Percentiles rank a stretch among this genome's conserved stretches.
Evolutionary conservation across 1,284 basidiomycete species (phyloP).

Genomic region (Tylopilus orsonianus): DNA sequence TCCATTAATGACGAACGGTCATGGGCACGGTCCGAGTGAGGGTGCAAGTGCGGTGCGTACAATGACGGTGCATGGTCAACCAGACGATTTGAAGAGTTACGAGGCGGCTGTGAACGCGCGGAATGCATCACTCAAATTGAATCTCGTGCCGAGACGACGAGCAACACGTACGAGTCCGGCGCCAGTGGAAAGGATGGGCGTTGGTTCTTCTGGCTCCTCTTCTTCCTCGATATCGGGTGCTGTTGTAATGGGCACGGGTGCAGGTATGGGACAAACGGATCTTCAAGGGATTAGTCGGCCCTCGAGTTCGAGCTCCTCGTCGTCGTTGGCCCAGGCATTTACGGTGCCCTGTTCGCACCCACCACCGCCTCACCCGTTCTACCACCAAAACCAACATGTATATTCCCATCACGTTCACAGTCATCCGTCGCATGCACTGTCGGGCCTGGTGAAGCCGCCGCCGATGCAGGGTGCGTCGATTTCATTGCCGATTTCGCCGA

Average conservation of each 20-base stretch:
- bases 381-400: conserved; percentile 1
- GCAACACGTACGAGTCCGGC: conserved; percentile 23
- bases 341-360: conserved; percentile 14
- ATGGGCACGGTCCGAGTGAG: conserved; percentile 15
- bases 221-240: conserved; percentile 3
- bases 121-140: conserved; percentile 51
- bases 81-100: conserved; percentile 68
- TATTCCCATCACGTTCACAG: not conserved
- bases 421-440: conserved; percentile 1
- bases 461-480: conserved; percentile 29
- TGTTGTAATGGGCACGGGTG: not conserved
- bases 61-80: conserved; percentile 42
- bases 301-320: conserved; percentile 36
- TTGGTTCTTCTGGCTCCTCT: not conserved
- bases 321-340: conserved; percentile 41
- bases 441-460: conserved; percentile 26
- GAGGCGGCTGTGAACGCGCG: conserved; percentile 73
- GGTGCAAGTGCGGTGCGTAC: conserved; percentile 27
- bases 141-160: conserved; percentile 33
- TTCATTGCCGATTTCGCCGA: conserved; percentile 25
- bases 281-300: conserved; percentile 32
- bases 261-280: conserved; percentile 6
- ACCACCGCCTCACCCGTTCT: conserved; percentile 1
- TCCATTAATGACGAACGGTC: conserved; percentile 18
- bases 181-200: not conserved